phyloP scores from a whole-genome alignment of 495 filamentous ascomycete species.

The Penicillium nucicola region DNA sequence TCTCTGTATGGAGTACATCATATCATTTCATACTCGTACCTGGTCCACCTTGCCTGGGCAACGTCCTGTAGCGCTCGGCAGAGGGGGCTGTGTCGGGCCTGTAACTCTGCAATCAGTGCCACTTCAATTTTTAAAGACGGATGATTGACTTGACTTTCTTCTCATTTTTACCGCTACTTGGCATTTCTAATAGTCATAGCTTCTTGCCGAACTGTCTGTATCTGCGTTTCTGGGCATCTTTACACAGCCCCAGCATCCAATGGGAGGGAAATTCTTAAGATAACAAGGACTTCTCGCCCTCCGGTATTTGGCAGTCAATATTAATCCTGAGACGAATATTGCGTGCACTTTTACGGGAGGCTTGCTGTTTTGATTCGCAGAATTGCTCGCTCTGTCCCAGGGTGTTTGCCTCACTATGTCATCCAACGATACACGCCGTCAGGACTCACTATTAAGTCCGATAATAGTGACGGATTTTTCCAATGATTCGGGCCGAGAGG shows the following conservation, averaged over 20 bases:
- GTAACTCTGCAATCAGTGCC: neutral
- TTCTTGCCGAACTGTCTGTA: neutral
- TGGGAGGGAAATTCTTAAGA: neutral
- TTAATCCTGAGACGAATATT: neutral
- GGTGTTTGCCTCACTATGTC: constrained; percentile 15
- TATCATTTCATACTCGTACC: too few relatives aligned
- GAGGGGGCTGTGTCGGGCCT: constrained; percentile 3
- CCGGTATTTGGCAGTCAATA: neutral
- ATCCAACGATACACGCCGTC: constrained; percentile 11
- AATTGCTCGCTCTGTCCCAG: too few relatives aligned
- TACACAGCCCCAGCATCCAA: constrained; percentile 4
- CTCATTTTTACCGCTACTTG: neutral
- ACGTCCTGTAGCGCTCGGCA: too few relatives aligned
- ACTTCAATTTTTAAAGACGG: neutral
- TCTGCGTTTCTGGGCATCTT: constrained; percentile 7
- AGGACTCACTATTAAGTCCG: constrained; percentile 17
- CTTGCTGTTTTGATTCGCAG: neutral
- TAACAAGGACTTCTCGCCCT: neutral
- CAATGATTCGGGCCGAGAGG: constrained; percentile 17
- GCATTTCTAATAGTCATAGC: neutral
- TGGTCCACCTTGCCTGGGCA: too few relatives aligned
- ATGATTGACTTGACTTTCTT: neutral
- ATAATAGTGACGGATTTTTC: constrained; percentile 14
- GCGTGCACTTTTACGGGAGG: neutral
- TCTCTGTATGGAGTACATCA: too few relatives aligned